phyloP scores from a whole-genome alignment of 2,329 filamentous ascomycete species.

The Hortaea sp. region DNA sequence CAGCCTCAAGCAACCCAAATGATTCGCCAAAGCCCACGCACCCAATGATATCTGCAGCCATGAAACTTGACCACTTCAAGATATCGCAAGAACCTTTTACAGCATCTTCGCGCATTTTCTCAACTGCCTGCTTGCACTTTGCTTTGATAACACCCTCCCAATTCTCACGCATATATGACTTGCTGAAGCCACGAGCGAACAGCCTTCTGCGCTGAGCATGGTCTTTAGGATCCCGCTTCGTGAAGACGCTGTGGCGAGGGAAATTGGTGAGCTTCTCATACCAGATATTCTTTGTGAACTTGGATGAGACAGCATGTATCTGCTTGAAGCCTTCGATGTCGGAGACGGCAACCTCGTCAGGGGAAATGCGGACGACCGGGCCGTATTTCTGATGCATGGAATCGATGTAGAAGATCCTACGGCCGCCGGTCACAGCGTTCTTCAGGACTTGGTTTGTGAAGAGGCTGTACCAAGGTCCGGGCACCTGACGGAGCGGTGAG shows the following conservation, averaged over 20 bases:
- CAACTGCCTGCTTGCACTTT: not conserved
- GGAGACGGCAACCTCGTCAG: not conserved
- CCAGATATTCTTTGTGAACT: not conserved
- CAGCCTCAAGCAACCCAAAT: constrained; percentile 2
- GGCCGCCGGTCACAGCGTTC: not conserved
- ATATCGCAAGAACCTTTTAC: not conserved
- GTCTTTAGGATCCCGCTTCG: not conserved
- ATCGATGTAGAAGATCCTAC: not conserved
- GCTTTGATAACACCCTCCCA: not conserved
- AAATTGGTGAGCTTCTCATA: not conserved
- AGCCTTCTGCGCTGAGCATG: not conserved
- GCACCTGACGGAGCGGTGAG: constrained; percentile 3
- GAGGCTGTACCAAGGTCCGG: constrained; percentile 5
- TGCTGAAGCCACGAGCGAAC: not conserved
- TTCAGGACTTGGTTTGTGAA: constrained; percentile 3
- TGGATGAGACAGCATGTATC: not conserved
- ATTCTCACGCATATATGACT: not conserved
- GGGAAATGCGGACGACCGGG: not conserved
- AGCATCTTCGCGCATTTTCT: not conserved
- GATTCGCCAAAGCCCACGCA: constrained; percentile 1
- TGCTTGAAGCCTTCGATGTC: not conserved
- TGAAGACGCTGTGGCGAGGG: not conserved
- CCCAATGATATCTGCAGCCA: constrained; percentile 4
- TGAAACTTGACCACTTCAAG: constrained; percentile 5
- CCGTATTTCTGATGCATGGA: not conserved